Evolutionary conservation across 1,284 basidiomycete genomes (phyloP).

Genomic region (Rhodotorula sp.): DNA sequence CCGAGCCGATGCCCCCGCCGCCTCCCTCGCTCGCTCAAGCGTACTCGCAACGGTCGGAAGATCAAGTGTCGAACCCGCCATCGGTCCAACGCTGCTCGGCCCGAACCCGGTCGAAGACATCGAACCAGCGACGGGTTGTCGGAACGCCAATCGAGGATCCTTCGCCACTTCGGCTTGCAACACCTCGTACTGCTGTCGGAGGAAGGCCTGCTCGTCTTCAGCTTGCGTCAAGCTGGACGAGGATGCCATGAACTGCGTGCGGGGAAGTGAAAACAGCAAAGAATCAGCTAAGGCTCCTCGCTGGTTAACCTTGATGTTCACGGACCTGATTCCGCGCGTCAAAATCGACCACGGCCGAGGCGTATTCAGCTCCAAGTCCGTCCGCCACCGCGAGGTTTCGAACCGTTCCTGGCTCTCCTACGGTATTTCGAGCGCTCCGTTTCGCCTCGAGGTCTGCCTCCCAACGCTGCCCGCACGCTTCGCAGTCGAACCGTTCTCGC

Average conservation of each 20-base stretch:
- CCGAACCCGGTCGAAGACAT: conserved; percentile 4
- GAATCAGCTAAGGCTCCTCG: neutral
- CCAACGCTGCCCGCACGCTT: conserved; percentile 77
- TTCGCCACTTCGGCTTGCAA: conserved; percentile 81
- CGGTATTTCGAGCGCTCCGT: neutral
- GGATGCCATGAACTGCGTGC: neutral
- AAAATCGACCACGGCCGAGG: conserved; percentile 49
- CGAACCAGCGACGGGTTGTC: conserved; percentile 11
- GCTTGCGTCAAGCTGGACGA: conserved; percentile 50
- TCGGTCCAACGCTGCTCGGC: conserved; percentile 72
- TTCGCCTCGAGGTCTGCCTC: conserved; percentile 53
- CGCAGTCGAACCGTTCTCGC: conserved; percentile 85
- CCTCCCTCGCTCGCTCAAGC: conserved; percentile 60
- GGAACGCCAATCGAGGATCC: conserved; percentile 80
- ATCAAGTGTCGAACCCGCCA: conserved; percentile 75
- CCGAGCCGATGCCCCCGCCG: conserved; percentile 43
- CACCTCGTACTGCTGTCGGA: conserved; percentile 81
- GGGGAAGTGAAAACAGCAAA: neutral
- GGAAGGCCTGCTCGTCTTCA: conserved; percentile 72
- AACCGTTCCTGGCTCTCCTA: conserved; percentile 54
- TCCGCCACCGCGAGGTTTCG: conserved; percentile 54
- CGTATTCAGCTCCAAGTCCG: conserved; percentile 61
- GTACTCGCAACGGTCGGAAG: conserved; percentile 81
- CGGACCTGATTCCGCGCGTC: conserved; percentile 45
- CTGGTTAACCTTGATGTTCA: too few species aligned